Evolutionary conservation across 352 stramenopile species (phyloP), one percentile per base, ranked within the genome.

Genomic region (Hyaloperonospora brassicae): DNA sequence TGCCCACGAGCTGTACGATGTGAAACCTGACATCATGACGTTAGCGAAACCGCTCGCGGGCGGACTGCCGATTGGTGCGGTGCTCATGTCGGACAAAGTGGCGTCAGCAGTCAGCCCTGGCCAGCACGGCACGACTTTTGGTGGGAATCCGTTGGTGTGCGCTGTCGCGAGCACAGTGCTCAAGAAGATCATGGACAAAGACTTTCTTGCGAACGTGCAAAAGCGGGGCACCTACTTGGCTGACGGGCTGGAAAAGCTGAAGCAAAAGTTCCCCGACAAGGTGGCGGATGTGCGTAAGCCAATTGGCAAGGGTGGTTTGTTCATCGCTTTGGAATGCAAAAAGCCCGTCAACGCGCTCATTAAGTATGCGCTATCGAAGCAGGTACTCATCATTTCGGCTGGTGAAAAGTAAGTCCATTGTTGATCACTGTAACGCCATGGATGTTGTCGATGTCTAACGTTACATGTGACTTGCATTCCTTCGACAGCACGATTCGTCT

Each of bases 31-130:
- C 73, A 87, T 98, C 23, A 97, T 99, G 74, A 98, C 93, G 54
- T 91, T 93, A 31, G 96, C 96, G n/a, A 99, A 99, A 73, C 94
- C 95, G 2, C 79, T 99, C 21, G 96, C 95, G 14, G 93, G 90
- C 40, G 96, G 96, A 31, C 79, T 99, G 36, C 96, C 96, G 2
- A 98, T 98, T 61, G 95, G 95, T 51, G 96, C 95, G 31, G 95
- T 98, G 72, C 84, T 98, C 65, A 91, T 89, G 45, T 82, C 76
- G 22, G 94, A 95, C 54, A 94, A 95, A 46, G 76, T 95, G 7
- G 87, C 89, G 4, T 79, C 87, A 40, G 80, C 90, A 6, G 91
- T 98, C 61, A 84, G 78, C 35, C 86, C 93, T 2, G 93, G 95
- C 39, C 86, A 95, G 71, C 96, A 98, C 68, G 94, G 93, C 27